Percentiles rank a stretch among this genome's conserved stretches.
Conservation (phyloP, 2,329 filamentous ascomycete species). For the Botrytis deweyae region DNA sequence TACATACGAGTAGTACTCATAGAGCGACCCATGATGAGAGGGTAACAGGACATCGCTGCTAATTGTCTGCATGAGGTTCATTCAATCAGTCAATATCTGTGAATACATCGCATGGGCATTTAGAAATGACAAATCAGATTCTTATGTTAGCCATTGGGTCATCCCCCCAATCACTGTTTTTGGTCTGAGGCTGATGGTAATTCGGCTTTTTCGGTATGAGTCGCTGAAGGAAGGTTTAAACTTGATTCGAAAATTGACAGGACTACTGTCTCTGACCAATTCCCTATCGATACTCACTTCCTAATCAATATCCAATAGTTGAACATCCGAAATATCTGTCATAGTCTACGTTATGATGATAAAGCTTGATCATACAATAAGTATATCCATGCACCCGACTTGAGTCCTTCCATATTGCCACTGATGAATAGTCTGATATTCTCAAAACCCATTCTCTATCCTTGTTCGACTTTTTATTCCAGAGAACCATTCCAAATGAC, state of each 20-base stretch:
- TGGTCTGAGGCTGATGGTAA: background rate
- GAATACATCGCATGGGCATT: background rate
- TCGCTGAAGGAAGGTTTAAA: background rate
- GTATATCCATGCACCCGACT: background rate
- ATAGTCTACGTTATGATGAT: background rate
- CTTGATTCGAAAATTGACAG: background rate
- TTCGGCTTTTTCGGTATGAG: background rate
- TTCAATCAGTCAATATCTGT: constrained; percentile 25
- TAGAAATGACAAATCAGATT: background rate
- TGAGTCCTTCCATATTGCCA: background rate
- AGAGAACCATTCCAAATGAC: background rate
- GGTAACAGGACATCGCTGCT: constrained; percentile 17
- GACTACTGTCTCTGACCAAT: background rate
- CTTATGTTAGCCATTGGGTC: background rate
- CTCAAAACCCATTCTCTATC: background rate
- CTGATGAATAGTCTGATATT: background rate
- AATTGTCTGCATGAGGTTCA: constrained; percentile 15
- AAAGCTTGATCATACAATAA: background rate
- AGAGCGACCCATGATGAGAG: background rate
- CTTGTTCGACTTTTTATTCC: too few species aligned
- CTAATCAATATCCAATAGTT: background rate
- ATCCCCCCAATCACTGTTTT: background rate
- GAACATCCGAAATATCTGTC: rapidly evolving
- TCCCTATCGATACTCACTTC: background rate
- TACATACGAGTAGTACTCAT: constrained; percentile 27